Evolutionary conservation across 345 rosid genomes (phyloP).

Genomic region (Firmiana major): DNA sequence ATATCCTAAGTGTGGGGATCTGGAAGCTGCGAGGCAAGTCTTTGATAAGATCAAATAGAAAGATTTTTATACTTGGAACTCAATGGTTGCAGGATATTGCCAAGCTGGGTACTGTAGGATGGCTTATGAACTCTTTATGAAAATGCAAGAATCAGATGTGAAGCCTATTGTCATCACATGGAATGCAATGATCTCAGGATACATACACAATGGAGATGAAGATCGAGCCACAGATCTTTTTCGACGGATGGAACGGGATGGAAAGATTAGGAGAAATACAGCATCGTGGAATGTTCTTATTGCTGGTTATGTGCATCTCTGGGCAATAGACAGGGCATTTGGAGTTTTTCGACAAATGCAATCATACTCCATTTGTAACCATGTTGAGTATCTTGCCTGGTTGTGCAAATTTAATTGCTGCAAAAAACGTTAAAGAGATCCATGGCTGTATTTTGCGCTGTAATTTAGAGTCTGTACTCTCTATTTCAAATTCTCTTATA

Average conservation of each 20-base stretch:
- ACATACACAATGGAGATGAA: constrained; percentile 69
- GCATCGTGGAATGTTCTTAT: constrained; percentile 86
- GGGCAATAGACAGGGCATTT: constrained; percentile 56
- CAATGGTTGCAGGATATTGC: constrained; percentile 79
- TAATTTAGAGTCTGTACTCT: constrained; percentile 46
- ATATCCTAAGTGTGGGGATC: constrained; percentile 72
- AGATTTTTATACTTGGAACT: constrained; percentile 74
- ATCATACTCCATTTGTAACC: constrained; percentile 46
- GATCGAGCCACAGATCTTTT: constrained; percentile 74
- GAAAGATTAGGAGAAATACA: constrained; percentile 50
- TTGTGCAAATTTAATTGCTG: constrained; percentile 57
- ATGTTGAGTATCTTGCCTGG: constrained; percentile 77
- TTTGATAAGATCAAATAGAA: constrained; percentile 53
- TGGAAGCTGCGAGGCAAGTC: constrained; percentile 55
- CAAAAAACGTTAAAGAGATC: constrained; percentile 72
- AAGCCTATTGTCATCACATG: constrained; percentile 74
- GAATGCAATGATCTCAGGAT: constrained; percentile 86
- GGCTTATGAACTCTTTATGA: constrained; percentile 60
- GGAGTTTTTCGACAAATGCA: constrained; percentile 72
- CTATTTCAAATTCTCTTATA: constrained; percentile 63
- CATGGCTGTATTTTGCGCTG: constrained; percentile 62
- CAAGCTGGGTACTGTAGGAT: constrained; percentile 75
- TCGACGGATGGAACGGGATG: constrained; percentile 66
- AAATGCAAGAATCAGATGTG: constrained; percentile 54
- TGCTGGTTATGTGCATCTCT: constrained; percentile 68